Percentiles rank a stretch among this genome's conserved stretches.
phyloP scores from a whole-genome alignment of 73 alveolate species.

The Uronychia binucleata region DNA sequence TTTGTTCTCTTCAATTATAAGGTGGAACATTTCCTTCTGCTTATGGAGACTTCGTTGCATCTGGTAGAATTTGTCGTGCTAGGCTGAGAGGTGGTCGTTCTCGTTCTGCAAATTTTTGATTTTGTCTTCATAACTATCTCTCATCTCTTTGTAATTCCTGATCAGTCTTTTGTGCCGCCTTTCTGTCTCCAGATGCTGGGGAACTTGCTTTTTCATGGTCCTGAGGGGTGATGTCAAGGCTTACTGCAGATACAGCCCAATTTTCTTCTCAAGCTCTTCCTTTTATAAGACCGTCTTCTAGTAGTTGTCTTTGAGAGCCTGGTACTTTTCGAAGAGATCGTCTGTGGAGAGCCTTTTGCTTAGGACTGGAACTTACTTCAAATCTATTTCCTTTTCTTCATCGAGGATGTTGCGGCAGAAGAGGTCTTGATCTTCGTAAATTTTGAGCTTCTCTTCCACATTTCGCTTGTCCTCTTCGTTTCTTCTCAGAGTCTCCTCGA shows the following conservation, averaged over 20 bases:
- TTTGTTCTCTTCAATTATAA: background rate
- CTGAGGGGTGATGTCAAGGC: background rate
- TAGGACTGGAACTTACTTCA: conserved; percentile 1
- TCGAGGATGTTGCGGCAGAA: background rate
- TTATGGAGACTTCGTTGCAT: background rate
- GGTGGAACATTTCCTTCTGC: background rate
- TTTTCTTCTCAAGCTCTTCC: background rate
- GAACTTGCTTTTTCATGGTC: background rate
- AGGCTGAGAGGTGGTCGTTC: background rate
- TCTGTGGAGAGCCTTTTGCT: background rate
- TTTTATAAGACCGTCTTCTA: background rate
- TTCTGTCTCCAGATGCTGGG: background rate
- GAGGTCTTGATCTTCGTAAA: background rate
- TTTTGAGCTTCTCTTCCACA: background rate
- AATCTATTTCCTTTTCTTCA: background rate
- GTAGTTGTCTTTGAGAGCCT: background rate
- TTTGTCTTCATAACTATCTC: background rate
- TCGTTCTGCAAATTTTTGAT: background rate
- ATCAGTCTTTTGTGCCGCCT: background rate
- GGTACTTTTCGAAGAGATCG: background rate
- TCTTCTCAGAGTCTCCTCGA: background rate
- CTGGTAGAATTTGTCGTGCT: background rate
- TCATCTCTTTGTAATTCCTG: background rate
- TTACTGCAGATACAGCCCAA: background rate
- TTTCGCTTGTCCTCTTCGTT: background rate